Conservation (phyloP, 495 filamentous ascomycete genomes). For the Collariella sp. region DNA sequence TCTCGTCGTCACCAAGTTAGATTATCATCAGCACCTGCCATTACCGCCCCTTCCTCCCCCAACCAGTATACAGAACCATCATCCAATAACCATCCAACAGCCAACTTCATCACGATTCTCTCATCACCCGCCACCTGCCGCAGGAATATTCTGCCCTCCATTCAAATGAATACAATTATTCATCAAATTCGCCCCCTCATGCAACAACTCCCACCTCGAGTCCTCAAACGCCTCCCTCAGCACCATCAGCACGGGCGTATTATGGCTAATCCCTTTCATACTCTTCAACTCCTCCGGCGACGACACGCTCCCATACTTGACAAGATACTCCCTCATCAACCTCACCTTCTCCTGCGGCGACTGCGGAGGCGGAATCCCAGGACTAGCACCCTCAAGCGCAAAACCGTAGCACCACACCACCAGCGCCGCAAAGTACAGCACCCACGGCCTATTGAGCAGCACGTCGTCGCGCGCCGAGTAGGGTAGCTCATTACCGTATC, state of each 20-base stretch:
- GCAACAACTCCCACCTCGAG: conserved; percentile 84
- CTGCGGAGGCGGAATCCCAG: conserved; percentile 37
- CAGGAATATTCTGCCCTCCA: conserved; percentile 22
- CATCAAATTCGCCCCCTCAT: conserved; percentile 74
- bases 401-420: conserved; percentile 95
- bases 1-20: background rate
- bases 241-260: conserved; percentile 72
- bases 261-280: conserved; percentile 71
- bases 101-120: background rate
- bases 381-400: conserved; percentile 74
- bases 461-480: conserved; percentile 87
- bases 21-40: no score
- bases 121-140: background rate
- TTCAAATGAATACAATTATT: conserved; percentile 63
- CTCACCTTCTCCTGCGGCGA: conserved; percentile 55
- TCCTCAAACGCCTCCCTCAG: conserved; percentile 71
- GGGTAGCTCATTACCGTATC: no score
- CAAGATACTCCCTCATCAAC: conserved; percentile 74
- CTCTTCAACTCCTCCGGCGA: conserved; percentile 72
- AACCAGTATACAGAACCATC: no score
- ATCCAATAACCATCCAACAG: no score
- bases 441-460: conserved; percentile 88
- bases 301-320: conserved; percentile 61
- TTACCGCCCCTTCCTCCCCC: no score
- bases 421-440: conserved; percentile 86